Evolutionary conservation across 306 rosid species (phyloP).

Genomic region (Lathyrus oleraceus): DNA sequence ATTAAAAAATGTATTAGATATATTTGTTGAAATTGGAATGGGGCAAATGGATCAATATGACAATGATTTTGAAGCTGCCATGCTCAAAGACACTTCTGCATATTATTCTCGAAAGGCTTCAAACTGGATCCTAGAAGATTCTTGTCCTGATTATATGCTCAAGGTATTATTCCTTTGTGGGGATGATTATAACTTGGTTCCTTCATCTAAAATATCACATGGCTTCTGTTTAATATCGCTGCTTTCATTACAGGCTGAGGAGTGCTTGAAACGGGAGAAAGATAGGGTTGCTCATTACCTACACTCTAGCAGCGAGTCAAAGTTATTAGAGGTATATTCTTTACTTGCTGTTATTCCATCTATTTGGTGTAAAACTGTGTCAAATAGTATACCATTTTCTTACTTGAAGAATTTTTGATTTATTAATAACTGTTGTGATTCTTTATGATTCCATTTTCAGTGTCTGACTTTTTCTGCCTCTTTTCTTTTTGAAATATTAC

Average conservation of each 20-base stretch:
- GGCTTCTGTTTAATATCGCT: conserved; percentile 16
- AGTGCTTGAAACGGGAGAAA: conserved; percentile 64
- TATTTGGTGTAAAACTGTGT: conserved; percentile 27
- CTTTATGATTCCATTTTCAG: neutral
- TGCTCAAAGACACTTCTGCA: conserved; percentile 75
- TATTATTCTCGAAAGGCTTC: conserved; percentile 91
- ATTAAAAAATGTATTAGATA: conserved; percentile 77
- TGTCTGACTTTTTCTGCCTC: conserved; percentile 3
- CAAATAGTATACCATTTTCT: conserved; percentile 13
- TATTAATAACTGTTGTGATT: conserved; percentile 8
- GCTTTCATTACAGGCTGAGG: conserved; percentile 50
- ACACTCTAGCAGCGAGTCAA: conserved; percentile 60
- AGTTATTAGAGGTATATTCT: conserved; percentile 55
- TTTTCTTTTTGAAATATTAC: conserved; percentile 18
- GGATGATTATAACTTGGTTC: conserved; percentile 17
- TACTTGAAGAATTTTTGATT: conserved; percentile 2
- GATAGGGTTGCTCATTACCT: conserved; percentile 64
- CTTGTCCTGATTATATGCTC: conserved; percentile 88
- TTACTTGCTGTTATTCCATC: conserved; percentile 9
- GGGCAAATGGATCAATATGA: conserved; percentile 85
- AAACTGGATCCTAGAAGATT: conserved; percentile 76
- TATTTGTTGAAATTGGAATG: conserved; percentile 95
- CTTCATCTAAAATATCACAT: conserved; percentile 3
- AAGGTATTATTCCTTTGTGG: conserved; percentile 44
- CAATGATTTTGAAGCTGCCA: conserved; percentile 69